A percentile compares a stretch with the other conserved stretches of the same genome.
These are phyloP conservation scores for Guyanaporus albipodus DNA, from an alignment of 768 basidiomycete genomes.

Conservation along the genomic window DNA sequence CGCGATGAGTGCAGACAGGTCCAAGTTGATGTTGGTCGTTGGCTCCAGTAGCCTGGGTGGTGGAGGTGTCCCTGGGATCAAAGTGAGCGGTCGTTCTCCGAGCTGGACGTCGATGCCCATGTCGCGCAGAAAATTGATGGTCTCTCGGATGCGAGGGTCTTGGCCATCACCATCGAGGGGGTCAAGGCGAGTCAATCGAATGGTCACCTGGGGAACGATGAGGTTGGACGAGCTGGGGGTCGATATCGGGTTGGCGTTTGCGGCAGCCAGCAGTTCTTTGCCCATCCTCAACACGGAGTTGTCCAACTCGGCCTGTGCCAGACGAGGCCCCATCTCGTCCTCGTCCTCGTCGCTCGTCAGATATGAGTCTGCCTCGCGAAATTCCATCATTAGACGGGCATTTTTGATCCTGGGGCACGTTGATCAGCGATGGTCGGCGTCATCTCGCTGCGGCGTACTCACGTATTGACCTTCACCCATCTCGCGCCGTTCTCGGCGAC, in stretches of 20 bases:
- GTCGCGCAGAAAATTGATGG: constrained; percentile 48
- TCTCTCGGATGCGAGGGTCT: constrained; percentile 59
- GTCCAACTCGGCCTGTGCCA: constrained; percentile 54
- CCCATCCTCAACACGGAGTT: constrained; percentile 75
- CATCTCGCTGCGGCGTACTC: constrained; percentile 30
- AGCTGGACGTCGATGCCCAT: constrained; percentile 68
- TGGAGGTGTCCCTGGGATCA: neutral
- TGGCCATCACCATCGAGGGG: constrained; percentile 31
- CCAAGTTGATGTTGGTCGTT: constrained; percentile 67
- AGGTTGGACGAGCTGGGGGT: constrained; percentile 2
- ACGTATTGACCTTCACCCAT: constrained; percentile 92
- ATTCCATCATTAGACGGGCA: constrained; percentile 70
- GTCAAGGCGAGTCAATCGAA: constrained; percentile 71
- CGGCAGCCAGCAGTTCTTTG: constrained; percentile 60
- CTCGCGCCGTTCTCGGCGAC: constrained; percentile 67
- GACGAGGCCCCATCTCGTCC: constrained; percentile 41
- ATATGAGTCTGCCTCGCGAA: constrained; percentile 83
- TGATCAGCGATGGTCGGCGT: neutral
- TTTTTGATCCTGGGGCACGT: constrained; percentile 64
- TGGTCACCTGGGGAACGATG: constrained; percentile 43
- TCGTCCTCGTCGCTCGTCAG: constrained; percentile 46
- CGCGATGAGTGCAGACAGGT: constrained; percentile 81
- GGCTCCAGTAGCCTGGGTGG: constrained; percentile 35
- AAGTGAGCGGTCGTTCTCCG: constrained; percentile 45
- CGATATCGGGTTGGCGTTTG: constrained; percentile 51